Conservation (phyloP, 2,329 filamentous ascomycete genomes). For the Ascochyta clinopodiicola region DNA sequence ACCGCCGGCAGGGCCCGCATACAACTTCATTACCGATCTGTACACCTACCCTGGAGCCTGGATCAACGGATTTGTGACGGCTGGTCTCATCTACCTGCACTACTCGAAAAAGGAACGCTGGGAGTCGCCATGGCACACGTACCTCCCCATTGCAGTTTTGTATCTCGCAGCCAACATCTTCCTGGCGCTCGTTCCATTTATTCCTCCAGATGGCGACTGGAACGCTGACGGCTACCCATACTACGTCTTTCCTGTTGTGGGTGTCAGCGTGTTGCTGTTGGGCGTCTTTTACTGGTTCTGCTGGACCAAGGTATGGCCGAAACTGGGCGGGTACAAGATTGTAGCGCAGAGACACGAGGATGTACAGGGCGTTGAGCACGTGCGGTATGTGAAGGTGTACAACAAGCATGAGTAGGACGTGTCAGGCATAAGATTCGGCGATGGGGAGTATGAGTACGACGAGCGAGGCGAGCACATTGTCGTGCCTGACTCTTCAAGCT, state of each 20-base stretch:
- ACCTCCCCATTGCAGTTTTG: slow-evolving; percentile 44
- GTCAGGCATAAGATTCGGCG: not conserved
- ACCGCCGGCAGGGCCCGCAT: slow-evolving; percentile 71
- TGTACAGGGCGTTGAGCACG: slow-evolving; percentile 37
- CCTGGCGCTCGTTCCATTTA: slow-evolving; percentile 52
- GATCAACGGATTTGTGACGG: slow-evolving; percentile 47
- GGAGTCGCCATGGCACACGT: slow-evolving; percentile 48
- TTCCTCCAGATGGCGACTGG: slow-evolving; percentile 50
- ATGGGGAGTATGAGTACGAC: too few species aligned
- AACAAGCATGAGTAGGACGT: slow-evolving; percentile 27
- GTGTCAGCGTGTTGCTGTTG: slow-evolving; percentile 48
- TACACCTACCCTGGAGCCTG: slow-evolving; percentile 48
- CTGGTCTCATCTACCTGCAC: slow-evolving; percentile 47
- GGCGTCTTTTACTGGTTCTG: slow-evolving; percentile 48
- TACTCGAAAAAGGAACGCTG: slow-evolving; percentile 44
- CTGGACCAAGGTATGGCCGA: slow-evolving; percentile 30
- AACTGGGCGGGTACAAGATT: slow-evolving; percentile 42
- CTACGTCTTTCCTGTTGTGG: slow-evolving; percentile 54
- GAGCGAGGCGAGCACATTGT: too few species aligned
- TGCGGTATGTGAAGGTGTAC: slow-evolving; percentile 44
- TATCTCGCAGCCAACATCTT: slow-evolving; percentile 52
- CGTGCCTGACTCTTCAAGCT: too few species aligned
- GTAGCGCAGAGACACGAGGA: slow-evolving; percentile 39
- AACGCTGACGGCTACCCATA: slow-evolving; percentile 53
- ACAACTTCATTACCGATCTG: slow-evolving; percentile 70